Base-by-base conservation (phyloP, 73 alveolate species). In the Paramecium biaurelia region DNA sequence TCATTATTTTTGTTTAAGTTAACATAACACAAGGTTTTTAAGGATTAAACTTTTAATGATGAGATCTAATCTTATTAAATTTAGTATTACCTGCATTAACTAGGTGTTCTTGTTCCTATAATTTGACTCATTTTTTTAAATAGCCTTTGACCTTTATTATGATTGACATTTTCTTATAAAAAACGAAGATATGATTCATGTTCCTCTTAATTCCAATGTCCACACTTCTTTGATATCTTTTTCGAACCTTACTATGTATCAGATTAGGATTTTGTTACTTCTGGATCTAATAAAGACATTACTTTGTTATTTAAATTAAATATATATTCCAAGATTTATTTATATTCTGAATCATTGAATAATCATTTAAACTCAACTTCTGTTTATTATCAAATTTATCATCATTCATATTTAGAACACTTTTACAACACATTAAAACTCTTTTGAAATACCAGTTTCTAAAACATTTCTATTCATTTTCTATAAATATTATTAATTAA, bases 21-120 rank as follows among this genome's bases (percentile, higher is more conserved):
- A 53, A 8, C 45, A n/a, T 72, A 15, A 12, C 10, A 28, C 32
- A 12, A 10, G 86, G 58, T 42, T 72, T 72, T 30, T 9, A 37
- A 34, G 86, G 86, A 72, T 72, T 72, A 67, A 72, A 72, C 58
- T 72, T 72, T 72, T 72, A 72, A 18, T 72, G 86, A 72, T 72
- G 86, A 42, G 86, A 72, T 72, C 86, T 72, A 72, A 38, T 72
- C n/a, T 35, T 20, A 72, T 72, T 72, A 6, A 32, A 20, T 10
- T 8, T 38, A 35, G 7, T 30, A 32, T 32, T 63, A 72, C 86
- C 86, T 72, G 58, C 86, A 72, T 38, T 72, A 72, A 72, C 86
- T 72, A 72, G 86, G 86, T 8, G 59, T 72, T 72, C 86, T 72
- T 34, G 86, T 72, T 72, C 86, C 86, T 15, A 72, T 72, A 6